These are phyloP conservation scores for Pulveroboletus ravenelii DNA, from an alignment of 768 basidiomycete genomes.

Conservation along the genomic window DNA sequence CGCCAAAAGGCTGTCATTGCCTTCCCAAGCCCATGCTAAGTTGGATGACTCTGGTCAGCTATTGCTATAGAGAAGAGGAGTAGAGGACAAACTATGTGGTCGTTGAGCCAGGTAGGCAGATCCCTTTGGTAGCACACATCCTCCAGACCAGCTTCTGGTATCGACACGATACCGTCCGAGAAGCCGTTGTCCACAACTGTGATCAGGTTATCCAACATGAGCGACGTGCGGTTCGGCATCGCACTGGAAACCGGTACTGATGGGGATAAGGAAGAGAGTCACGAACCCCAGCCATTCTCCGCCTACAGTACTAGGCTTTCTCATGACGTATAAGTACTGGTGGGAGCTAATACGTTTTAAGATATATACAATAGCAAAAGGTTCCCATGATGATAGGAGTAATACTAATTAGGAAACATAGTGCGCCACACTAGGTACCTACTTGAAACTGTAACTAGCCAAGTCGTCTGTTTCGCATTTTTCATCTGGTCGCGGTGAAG, in stretches of 20 bases:
- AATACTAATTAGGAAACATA: no score
- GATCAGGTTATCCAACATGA: conserved; percentile 4
- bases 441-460: no score
- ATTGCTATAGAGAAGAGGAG: neutral
- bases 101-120: neutral
- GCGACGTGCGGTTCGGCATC: neutral
- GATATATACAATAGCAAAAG: no score
- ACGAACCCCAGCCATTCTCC: no score
- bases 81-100: neutral
- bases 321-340: no score
- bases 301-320: neutral
- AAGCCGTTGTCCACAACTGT: neutral
- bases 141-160: neutral
- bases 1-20: neutral
- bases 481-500: no score
- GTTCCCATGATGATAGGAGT: no score
- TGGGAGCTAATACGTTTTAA: no score
- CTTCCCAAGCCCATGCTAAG: neutral
- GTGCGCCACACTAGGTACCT: no score
- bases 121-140: neutral
- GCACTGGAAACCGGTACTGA: no score
- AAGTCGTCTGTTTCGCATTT: no score
- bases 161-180: neutral
- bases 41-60: neutral
- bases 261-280: no score